Evolutionary conservation across 306 rosid species (phyloP), one percentile per base, ranked within the genome.

Genomic region (Geum urbanum): DNA sequence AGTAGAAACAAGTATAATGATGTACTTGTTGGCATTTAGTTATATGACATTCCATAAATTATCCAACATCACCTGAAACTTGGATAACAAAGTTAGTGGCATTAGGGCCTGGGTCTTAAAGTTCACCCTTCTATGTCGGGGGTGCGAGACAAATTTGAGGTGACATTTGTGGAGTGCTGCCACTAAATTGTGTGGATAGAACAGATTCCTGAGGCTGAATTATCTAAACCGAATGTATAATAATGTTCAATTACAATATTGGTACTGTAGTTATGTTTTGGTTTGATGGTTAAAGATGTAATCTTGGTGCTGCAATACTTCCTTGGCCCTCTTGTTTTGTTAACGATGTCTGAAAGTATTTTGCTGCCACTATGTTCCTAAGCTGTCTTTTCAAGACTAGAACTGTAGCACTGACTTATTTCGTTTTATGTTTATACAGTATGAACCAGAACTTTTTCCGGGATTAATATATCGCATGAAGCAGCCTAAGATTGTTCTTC

Each of bases 381-480:
- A 13, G 64, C 37, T 11, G 2, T 59, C 11, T 35, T 59, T 35
- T 35, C 39, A 55, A 22, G 64, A 37, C 64, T 35, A 35, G 12
- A 65, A 66, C 9, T 5, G 41, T 27, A 57, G 18, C 41, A 57
- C 63, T 15, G n/a, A 16, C 70, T 66, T 66, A 66, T 35, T 12
- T 46, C 24, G 12, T 47, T 12, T 27, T 20, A 4, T 37, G 44
- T 39, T 43, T 24, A 13, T 69, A 22, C 78, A 86, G 96, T 91
- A 91, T 74, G 97, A 91, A 73, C 97, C 97, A 13, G 97, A 88
- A 84, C 79, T 91, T 32, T 91, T 91, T 79, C 96, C 97, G 4
- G 97, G 97, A n/a, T 62, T 91, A 71, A 91, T 91, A 57, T 91
- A 91, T 76, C 86, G 92, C 7, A 91, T 91, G 97, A 91, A 91